Conservation (phyloP, 352 stramenopile species). For the Phytophthora pseudosyringae region DNA sequence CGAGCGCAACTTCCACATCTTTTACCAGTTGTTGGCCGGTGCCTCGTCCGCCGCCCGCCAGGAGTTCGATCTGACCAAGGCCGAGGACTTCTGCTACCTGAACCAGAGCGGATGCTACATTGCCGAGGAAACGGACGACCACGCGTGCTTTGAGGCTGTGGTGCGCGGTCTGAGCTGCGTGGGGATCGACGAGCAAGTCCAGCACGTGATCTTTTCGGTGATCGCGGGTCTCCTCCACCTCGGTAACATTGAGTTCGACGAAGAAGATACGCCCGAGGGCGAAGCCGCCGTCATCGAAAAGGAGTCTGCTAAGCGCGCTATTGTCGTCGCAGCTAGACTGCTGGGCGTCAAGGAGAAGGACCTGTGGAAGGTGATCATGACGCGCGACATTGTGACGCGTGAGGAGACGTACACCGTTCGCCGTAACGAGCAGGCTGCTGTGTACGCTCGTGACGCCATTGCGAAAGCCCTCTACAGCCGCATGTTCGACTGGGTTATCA, state of each 20-base stretch:
- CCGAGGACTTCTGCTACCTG: constrained; percentile 93
- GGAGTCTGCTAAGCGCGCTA: constrained; percentile 62
- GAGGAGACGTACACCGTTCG: constrained; percentile 86
- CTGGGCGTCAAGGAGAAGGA: constrained; percentile 70
- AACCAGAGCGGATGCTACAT: constrained; percentile 95
- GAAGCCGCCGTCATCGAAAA: constrained; percentile 82
- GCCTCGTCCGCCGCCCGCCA: constrained; percentile 55
- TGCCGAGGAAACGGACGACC: constrained; percentile 93
- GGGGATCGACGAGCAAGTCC: constrained; percentile 69
- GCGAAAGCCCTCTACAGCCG: constrained; percentile 94
- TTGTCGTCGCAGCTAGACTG: constrained; percentile 61
- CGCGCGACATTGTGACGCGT: constrained; percentile 86
- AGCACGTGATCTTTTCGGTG: constrained; percentile 91
- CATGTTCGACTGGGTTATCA: constrained; percentile 94
- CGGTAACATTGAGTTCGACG: constrained; percentile 96
- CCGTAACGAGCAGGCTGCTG: constrained; percentile 80
- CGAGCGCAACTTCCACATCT: constrained; percentile 96
- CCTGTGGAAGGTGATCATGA: constrained; percentile 84
- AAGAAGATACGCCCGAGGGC: constrained; percentile 85
- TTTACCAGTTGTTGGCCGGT: constrained; percentile 92
- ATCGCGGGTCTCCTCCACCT: constrained; percentile 95
- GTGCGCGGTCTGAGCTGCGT: constrained; percentile 79
- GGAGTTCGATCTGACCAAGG: constrained; percentile 74
- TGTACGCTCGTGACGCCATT: constrained; percentile 92
- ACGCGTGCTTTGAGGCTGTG: constrained; percentile 77